Base-by-base conservation (phyloP, 192 early-diverging fungal species). In the Dissophora globulifera region DNA sequence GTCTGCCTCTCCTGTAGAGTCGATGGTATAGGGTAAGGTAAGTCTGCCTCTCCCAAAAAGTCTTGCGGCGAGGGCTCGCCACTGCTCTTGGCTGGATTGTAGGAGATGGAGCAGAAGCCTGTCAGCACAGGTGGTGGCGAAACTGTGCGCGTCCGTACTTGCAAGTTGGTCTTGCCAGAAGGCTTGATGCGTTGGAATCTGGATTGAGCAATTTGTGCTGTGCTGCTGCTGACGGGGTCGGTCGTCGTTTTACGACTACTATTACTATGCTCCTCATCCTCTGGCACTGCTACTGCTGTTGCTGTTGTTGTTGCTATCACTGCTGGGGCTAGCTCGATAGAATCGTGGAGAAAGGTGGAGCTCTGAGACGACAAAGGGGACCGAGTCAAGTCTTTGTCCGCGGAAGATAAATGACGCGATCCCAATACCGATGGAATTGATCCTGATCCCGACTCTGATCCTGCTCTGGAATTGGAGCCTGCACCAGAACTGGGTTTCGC, bases 21-120 rank as follows among this genome's bases (percentile, higher is more conserved):
- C 8, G 71, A 61, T 15, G 71, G 71, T 11, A 67, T 22, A n/a
- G 71, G 71, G 47, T 66, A 76, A 2, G 71, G 71, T 19, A 76
- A 40, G 46, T 76, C 71, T 1, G 71, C 63, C 38, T 76, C 71
- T 7, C 71, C 71, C 45, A 76, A 31, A 47, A 66, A 76, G 20
- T 76, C 71, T 23, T 67, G 71, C 0, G 63, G 71, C 7, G 63
- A 66, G 4, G 62, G 57, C 45, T 76, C 71, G 1, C 62, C 61
- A 38, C 50, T 60, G 4, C 29, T 27, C 38, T 38, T 33, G 31
- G 50, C 47, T 2, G 52, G 15, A 10, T 20, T 51, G 3, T 51
- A 49, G n/a, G 47, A 51, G 50, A 67, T 60, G 35, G 71, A 57
- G 12, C 56, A 76, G 45, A 76, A 66, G 5, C 71, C 63, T 6